A percentile compares a stretch with the other conserved stretches of the same genome.
These are phyloP conservation scores for Neofusicoccum umdonicola DNA, from an alignment of 2,329 filamentous ascomycete species.

Conservation along the genomic window DNA sequence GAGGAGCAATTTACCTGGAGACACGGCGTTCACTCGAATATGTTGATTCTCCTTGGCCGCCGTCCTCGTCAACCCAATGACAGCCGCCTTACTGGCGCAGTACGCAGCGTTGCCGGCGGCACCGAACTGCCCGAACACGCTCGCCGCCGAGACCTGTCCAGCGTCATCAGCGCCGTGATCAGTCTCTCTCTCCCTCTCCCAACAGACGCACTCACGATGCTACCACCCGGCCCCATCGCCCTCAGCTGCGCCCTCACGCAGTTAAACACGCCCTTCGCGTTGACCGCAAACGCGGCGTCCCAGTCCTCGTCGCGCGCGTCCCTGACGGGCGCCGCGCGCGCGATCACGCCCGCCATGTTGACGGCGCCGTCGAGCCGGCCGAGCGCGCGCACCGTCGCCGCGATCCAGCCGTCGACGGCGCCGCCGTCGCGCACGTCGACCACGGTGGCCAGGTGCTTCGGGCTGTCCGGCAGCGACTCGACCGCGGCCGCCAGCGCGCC, in stretches of 20 bases:
- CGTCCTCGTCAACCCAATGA: slow-evolving; percentile 30
- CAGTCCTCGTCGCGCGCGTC: slow-evolving; percentile 41
- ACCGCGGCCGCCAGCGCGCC: neutral
- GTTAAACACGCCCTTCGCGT: slow-evolving; percentile 39
- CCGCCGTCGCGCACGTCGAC: slow-evolving; percentile 51
- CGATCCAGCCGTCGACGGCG: slow-evolving; percentile 54
- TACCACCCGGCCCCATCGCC: slow-evolving; percentile 23
- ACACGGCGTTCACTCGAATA: slow-evolving; percentile 41
- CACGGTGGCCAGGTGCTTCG: neutral
- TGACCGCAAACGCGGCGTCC: slow-evolving; percentile 40
- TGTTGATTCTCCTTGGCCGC: slow-evolving; percentile 36
- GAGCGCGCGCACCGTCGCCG: slow-evolving; percentile 43
- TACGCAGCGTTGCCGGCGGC: neutral
- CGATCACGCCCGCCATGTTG: slow-evolving; percentile 50
- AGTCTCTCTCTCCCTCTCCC: too few species aligned
- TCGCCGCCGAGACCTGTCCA: slow-evolving; percentile 25
- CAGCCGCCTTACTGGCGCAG: slow-evolving; percentile 20
- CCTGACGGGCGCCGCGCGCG: slow-evolving; percentile 22
- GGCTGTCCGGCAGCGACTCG: slow-evolving; percentile 29
- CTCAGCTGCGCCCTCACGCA: slow-evolving; percentile 42
- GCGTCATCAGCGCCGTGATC: neutral
- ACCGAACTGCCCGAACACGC: neutral
- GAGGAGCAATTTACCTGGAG: slow-evolving; percentile 30
- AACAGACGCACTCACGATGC: slow-evolving; percentile 40
- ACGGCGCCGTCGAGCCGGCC: slow-evolving; percentile 51